Evolutionary conservation across 352 stramenopile species (phyloP), one percentile per base, ranked within the genome.

Genomic region (Thraustotheca clavata): DNA sequence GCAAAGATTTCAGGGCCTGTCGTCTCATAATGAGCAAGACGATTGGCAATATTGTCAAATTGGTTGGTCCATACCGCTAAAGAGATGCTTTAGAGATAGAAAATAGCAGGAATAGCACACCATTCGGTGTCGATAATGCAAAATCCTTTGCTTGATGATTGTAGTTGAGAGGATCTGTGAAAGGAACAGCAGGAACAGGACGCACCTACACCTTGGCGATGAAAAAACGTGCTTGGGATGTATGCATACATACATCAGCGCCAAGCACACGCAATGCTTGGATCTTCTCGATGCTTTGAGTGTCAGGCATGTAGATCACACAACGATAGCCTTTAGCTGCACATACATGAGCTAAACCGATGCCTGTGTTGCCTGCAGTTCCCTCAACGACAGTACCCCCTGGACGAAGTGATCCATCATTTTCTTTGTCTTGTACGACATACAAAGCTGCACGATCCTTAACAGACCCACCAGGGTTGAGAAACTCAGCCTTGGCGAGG

Each of bases 351-450:
- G 96, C 96, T 36, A 99, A 75, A 24, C 94, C 96, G 67, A 99
- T 99, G 31, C 96, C 87, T 6, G 96, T 98, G 71, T 99, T 99
- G 38, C 96, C 96, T 38, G 80, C 96, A 4, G 96, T 99, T 6
- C 95, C 91, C 73, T 99, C 96, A 49, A 98, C 96, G 11, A 98
- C 71, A n/a, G 86, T 98, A 62, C 96, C 88, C 18, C 94, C 84
- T 31, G 81, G 79, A 62, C 94, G 90, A 59, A 98, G 94, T 4
- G 74, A 67, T 16, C 92, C 92, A 20, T 68, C 71, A 34, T 77
- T 72, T 72, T 98, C 93, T 31, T 90, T 89, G 49, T 96, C 88
- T 59, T 96, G 79, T 31, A 96, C 79, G 79, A 96, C 94, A 50
- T 80, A 78, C 57, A 78, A 79, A 26, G 78, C 89, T 38, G 96